Base-by-base conservation (phyloP, 768 basidiomycete genomes). In the Cystobasidium ongulense region DNA sequence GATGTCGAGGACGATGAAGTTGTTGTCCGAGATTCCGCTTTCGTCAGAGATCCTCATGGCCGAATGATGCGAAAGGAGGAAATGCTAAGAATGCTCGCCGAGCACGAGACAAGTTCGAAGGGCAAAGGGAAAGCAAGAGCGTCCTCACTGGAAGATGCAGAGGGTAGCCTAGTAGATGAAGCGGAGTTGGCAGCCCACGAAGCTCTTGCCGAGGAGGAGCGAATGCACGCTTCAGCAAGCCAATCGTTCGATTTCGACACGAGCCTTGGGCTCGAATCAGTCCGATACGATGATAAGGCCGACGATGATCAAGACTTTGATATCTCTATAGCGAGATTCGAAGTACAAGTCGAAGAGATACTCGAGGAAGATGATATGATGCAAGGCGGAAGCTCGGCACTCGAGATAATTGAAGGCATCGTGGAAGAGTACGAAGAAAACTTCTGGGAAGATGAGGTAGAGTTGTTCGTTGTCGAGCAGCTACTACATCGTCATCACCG, bases 1-100 rank as follows among this genome's bases (percentile, higher is more conserved):
- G n/a, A 3, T 23, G 63, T 38, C 63, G 63, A 64, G n/a, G 63
- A 64, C 17, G 63, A 64, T 21, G 63, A 64, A 8, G 63, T 64
- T 17, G 63, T 64, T 5, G 63, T 64, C 17, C 38, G n/a, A n/a
- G 13, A 39, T 38, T 46, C 63, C 13, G 43, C 63, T 36, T 38
- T 64, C 8, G 63, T 46, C 35, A 46, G 38, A 64, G 63, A 39
- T 46, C 23, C 38, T 25, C 36, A 64, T n/a, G 63, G 43, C n/a
- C 63, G 63, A 64, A 64, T 46, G 63, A 64, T 46, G 33, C 23
- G 63, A 29, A 64, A 64, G 21, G 57, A 11, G 27, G 36, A 64
- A 64, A 15, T 39, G 63, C 63, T 39, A 7, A 11, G 36, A 2
- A 25, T 39, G 25, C 36, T 46, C 15, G 36, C 36, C 29, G 63